A percentile compares a stretch with the other conserved stretches of the same genome.
These are phyloP conservation scores for Alloteropsis angusta DNA, from an alignment of 202 grass and related monocot species.

Conservation along the genomic window DNA sequence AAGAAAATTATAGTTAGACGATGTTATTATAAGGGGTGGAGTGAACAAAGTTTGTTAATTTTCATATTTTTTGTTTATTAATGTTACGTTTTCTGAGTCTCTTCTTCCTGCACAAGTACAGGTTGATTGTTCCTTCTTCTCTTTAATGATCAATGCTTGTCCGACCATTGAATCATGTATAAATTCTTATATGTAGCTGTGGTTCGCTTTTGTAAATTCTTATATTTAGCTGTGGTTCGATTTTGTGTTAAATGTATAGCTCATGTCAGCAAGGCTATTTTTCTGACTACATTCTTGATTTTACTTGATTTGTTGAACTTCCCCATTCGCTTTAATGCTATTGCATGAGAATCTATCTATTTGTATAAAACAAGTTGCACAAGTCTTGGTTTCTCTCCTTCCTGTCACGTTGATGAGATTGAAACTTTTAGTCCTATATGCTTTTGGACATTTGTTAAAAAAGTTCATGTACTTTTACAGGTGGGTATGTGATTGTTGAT, in stretches of 20 bases:
- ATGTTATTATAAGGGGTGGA: background rate
- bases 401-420: background rate
- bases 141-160: background rate
- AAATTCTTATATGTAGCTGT: background rate
- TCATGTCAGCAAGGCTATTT: background rate
- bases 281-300: background rate
- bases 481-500: constrained; percentile 84
- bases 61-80: background rate
- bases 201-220: background rate
- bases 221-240: background rate
- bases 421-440: background rate
- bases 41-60: background rate
- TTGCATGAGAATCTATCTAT: background rate
- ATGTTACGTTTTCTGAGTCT: background rate
- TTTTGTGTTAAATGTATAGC: background rate
- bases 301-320: background rate
- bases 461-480: constrained; percentile 24
- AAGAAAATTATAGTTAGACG: background rate
- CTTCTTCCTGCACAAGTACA: background rate
- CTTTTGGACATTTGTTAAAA: background rate
- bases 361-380: background rate
- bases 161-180: background rate
- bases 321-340: background rate
- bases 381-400: background rate
- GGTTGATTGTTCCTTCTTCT: background rate